A percentile compares a stretch with the other conserved stretches of the same genome.
Evolutionary conservation across 2,329 filamentous ascomycete genomes (phyloP).

Genomic region (Colletotrichum karsti): DNA sequence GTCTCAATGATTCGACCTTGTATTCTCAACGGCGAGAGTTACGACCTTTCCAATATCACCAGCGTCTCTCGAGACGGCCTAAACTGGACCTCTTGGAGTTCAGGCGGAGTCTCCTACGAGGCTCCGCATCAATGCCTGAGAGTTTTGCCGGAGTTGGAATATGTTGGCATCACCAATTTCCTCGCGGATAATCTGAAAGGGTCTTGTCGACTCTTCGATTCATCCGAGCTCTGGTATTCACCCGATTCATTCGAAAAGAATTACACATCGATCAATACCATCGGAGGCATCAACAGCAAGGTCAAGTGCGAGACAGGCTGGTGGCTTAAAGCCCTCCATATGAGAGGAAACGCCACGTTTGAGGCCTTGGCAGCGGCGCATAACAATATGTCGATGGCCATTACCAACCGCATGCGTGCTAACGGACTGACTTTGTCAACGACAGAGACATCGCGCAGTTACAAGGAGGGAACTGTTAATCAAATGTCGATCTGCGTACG

Average conservation of each 20-base stretch:
- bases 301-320: not conserved
- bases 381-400: not conserved
- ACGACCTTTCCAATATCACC: not conserved
- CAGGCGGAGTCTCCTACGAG: no score
- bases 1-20: not conserved
- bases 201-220: not conserved
- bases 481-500: not conserved
- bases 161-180: not conserved
- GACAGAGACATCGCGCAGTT: no score
- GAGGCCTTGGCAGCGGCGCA: not conserved
- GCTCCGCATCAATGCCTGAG: not conserved
- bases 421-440: no score
- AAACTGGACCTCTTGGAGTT: no score
- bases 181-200: not conserved
- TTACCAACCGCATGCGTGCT: not conserved
- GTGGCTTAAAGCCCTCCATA: not conserved
- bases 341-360: not conserved
- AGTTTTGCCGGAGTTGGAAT: no score
- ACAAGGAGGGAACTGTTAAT: not conserved
- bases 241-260: no score
- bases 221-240: no score
- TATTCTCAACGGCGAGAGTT: not conserved
- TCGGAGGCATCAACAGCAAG: no score
- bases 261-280: no score
- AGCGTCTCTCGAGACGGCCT: no score